Evolutionary conservation across 352 stramenopile species (phyloP).

Genomic region (Globisporangium cederbergense): DNA sequence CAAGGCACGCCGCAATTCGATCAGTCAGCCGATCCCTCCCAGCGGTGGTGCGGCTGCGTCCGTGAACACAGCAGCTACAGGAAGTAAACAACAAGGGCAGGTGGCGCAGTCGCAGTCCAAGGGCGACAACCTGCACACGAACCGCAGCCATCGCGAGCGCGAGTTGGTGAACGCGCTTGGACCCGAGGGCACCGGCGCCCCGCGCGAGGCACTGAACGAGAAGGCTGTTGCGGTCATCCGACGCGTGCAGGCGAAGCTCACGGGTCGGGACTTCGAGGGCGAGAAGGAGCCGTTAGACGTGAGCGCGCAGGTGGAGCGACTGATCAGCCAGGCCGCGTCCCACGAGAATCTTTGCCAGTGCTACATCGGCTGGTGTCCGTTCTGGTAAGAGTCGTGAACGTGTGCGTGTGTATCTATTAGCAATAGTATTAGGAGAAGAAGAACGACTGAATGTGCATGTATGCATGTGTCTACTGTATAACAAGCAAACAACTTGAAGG

Average conservation of each 20-base stretch:
- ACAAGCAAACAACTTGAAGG: too few species aligned
- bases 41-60: not conserved
- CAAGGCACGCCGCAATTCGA: conserved; percentile 28
- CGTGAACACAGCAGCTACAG: not conserved
- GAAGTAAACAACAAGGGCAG: conserved; percentile 16
- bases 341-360: conserved; percentile 99
- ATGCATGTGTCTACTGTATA: too few species aligned
- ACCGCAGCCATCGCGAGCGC: conserved; percentile 78
- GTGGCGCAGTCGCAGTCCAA: conserved; percentile 50
- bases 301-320: conserved; percentile 89
- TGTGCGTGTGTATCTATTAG: not conserved
- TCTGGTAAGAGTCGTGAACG: conserved; percentile 45
- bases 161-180: conserved; percentile 77
- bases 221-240: conserved; percentile 96
- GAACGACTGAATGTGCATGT: too few species aligned
- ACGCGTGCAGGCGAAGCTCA: conserved; percentile 99
- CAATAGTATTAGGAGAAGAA: not conserved
- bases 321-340: conserved; percentile 98
- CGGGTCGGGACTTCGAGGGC: conserved; percentile 95
- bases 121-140: conserved; percentile 48
- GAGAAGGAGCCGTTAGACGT: conserved; percentile 70
- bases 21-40: conserved; percentile 20
- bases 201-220: conserved; percentile 92
- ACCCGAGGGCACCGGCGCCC: conserved; percentile 71
- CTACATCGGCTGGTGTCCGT: conserved; percentile 98